phyloP scores from a whole-genome alignment of 495 filamentous ascomycete species.

The Penicillium desertorum region DNA sequence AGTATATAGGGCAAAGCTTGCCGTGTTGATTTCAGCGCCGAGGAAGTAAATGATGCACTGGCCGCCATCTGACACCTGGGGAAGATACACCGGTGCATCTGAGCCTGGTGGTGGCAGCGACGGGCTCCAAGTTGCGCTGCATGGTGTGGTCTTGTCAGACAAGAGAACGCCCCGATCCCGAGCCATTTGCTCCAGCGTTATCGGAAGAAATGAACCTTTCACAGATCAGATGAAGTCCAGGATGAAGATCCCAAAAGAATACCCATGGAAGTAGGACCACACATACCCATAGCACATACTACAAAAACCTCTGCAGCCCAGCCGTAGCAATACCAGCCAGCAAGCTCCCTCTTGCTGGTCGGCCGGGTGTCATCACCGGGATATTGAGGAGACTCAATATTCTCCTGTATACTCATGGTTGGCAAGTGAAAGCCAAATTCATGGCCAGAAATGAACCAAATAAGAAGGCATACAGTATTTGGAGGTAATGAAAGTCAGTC shows the following conservation, averaged over 20 bases:
- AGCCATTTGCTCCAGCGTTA: conserved; percentile 89
- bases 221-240: conserved; percentile 9
- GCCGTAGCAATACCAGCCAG: conserved; percentile 93
- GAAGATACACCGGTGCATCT: conserved; percentile 27
- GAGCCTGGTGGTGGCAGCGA: conserved; percentile 21
- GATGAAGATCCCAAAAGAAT: not conserved
- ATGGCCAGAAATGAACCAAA: not conserved
- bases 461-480: not conserved
- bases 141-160: conserved; percentile 70
- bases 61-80: conserved; percentile 37
- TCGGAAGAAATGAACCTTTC: conserved; percentile 90
- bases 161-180: conserved; percentile 83
- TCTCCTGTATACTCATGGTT: conserved; percentile 30
- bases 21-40: conserved; percentile 87
- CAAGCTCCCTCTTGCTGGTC: conserved; percentile 83
- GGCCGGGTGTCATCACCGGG: conserved; percentile 81
- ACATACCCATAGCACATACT: conserved; percentile 79
- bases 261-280: conserved; percentile 1
- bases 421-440: conserved; percentile 1
- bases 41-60: conserved; percentile 84
- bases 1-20: conserved; percentile 97
- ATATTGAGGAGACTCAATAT: conserved; percentile 51
- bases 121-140: conserved; percentile 52
- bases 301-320: conserved; percentile 98
- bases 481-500: not conserved